phyloP scores from a whole-genome alignment of 352 stramenopile genomes.

The Phytophthora sansomeana region DNA sequence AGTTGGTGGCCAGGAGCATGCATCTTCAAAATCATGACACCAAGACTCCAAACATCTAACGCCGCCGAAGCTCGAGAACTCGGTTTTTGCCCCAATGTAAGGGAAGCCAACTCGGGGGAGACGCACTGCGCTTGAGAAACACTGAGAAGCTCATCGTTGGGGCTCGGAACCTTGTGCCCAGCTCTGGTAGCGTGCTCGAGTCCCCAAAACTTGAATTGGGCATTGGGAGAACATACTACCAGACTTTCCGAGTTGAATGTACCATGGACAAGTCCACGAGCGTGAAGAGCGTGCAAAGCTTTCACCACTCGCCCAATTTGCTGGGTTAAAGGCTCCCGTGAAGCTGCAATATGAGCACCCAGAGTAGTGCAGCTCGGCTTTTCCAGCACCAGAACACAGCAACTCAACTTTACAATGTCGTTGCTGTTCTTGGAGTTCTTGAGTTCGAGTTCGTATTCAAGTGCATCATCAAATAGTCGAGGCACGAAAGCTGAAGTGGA shows the following conservation, averaged over 20 bases:
- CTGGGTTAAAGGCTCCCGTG: constrained; percentile 42
- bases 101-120: constrained; percentile 55
- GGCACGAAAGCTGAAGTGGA: constrained; percentile 41
- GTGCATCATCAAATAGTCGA: constrained; percentile 46
- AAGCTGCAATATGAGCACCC: constrained; percentile 23
- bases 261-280: constrained; percentile 61
- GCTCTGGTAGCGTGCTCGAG: constrained; percentile 54
- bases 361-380: constrained; percentile 49
- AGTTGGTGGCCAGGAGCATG: constrained; percentile 54
- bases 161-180: constrained; percentile 23
- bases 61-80: constrained; percentile 38
- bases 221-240: constrained; percentile 44
- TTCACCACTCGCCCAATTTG: constrained; percentile 49
- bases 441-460: constrained; percentile 36
- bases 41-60: constrained; percentile 71
- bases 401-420: constrained; percentile 44
- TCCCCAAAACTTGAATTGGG: constrained; percentile 52
- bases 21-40: constrained; percentile 64
- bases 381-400: constrained; percentile 59
- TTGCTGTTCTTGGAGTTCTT: background rate
- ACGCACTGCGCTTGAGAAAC: constrained; percentile 42
- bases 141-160: constrained; percentile 20
- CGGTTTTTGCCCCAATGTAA: constrained; percentile 36
- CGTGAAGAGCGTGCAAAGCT: constrained; percentile 56
- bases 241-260: constrained; percentile 53